Conservation (phyloP, 2,329 filamentous ascomycete species). For the Ascochyta koolunga region DNA sequence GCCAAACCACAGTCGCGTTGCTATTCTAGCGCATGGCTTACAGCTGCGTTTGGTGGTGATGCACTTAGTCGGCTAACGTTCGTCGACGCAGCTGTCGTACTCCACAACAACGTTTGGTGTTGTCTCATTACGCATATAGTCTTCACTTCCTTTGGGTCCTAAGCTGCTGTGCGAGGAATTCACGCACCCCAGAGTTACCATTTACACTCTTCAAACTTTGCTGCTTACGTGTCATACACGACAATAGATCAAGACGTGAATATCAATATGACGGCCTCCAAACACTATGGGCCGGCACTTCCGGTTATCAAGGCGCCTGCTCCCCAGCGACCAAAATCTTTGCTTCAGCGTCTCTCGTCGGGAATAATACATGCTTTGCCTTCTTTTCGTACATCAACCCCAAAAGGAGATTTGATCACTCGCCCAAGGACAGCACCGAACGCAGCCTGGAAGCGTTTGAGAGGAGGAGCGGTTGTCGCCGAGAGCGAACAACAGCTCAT, state of each 20-base stretch:
- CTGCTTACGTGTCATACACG: background rate
- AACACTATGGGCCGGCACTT: background rate
- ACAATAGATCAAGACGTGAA: background rate
- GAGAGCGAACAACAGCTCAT: background rate
- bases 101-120: background rate
- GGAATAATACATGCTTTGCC: slow-evolving; percentile 15
- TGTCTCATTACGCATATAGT: background rate
- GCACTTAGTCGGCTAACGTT: background rate
- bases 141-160: background rate
- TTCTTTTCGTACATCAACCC: slow-evolving; percentile 7
- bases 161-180: background rate
- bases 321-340: slow-evolving; percentile 16
- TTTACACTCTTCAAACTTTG: background rate
- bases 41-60: slow-evolving; percentile 1
- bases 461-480: background rate
- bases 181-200: background rate
- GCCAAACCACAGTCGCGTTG: background rate
- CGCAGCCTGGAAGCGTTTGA: background rate
- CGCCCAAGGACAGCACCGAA: slow-evolving; percentile 9
- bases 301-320: background rate
- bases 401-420: background rate
- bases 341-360: slow-evolving; percentile 27
- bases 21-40: background rate
- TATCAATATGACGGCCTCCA: background rate
- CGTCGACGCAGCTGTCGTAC: background rate